Base-by-base conservation (phyloP, 768 basidiomycete genomes). In the Pleurotus salmoneostramineus region DNA sequence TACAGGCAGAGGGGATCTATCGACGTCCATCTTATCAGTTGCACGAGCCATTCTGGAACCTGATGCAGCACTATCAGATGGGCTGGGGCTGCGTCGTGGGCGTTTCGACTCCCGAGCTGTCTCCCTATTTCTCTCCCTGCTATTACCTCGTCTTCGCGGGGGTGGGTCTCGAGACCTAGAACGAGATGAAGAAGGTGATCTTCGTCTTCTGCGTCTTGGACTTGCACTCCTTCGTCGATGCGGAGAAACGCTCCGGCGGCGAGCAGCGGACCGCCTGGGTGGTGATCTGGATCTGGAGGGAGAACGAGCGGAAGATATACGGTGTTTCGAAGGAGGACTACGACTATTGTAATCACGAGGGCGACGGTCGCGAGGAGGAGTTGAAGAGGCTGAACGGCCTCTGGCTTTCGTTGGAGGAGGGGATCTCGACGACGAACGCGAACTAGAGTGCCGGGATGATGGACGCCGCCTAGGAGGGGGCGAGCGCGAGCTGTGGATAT, bases 301-400 rank as follows among this genome's bases (percentile, higher is more conserved):
- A 27, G 65, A 58, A n/a, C 65, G 60, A 42, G 47, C 42, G 31
- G 74, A 73, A 31, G 77, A 78, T 7, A 77, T 60, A 42, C 77
- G 73, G 31, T 78, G 76, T 32, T 77, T 71, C 6, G 82, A 75
- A 17, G 74, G 83, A 0, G 85, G 88, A 65, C 83, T 85, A 47
- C 83, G 82, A 60, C 81, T 84, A 61, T 77, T 77, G 48, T 74
- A 65, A 52, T 66, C 71, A 60, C 67, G 66, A 15, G 65, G 64
- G 33, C 72, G 69, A 40, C 76, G 63, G 33, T 73, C 71, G 42
- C 73, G 73, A n/a, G 75, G 75, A 5, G 82, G 81, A 0, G 84
- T 72, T 35, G 66, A 73, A 6, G 88, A 83, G 33, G 65, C 81
- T 68, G 66, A 81, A 68, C 65, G 83, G 69, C 62, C 69, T 48